These are phyloP conservation scores for Lasiosphaeriaceae sp. DNA, from an alignment of 495 filamentous ascomycete species.

Conservation along the genomic window DNA sequence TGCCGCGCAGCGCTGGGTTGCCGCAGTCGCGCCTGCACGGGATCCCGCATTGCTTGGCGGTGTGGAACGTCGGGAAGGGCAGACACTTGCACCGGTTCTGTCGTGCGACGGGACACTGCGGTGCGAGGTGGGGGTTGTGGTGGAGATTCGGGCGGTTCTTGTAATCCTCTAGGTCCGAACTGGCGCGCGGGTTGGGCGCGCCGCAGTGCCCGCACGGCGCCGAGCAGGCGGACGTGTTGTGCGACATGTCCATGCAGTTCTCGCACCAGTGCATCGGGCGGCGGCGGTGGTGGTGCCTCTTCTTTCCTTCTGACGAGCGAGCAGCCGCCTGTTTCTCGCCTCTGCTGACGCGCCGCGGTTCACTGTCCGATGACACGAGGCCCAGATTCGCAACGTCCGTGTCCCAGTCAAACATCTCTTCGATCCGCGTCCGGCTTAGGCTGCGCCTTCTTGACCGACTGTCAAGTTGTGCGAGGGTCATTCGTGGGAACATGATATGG, in stretches of 20 bases:
- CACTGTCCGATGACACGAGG: too few relatives aligned
- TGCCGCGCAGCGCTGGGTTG: conserved; percentile 15
- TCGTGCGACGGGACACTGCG: conserved; percentile 24
- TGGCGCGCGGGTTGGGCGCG: conserved; percentile 7
- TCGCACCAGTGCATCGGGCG: conserved; percentile 24
- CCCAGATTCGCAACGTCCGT: too few relatives aligned
- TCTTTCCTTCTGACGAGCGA: neutral
- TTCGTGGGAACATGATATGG: conserved; percentile 24
- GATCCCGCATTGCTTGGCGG: conserved; percentile 24
- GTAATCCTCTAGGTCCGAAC: neutral
- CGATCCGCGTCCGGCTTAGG: conserved; percentile 34
- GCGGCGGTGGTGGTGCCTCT: neutral
- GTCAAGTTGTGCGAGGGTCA: conserved; percentile 26
- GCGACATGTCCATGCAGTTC: conserved; percentile 28
- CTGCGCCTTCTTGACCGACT: conserved; percentile 33
- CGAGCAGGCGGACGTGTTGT: conserved; percentile 19
- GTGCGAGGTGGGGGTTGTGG: conserved; percentile 20
- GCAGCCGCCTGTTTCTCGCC: too few relatives aligned
- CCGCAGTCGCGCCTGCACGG: conserved; percentile 32
- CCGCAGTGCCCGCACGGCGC: conserved; percentile 32
- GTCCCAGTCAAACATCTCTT: conserved; percentile 32
- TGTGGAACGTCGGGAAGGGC: conserved; percentile 35
- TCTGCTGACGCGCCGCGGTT: too few relatives aligned
- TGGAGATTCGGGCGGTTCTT: neutral
- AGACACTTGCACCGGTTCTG: conserved; percentile 36